Conservation (phyloP, 1,139 yeast species). For the Pichia sp. region DNA sequence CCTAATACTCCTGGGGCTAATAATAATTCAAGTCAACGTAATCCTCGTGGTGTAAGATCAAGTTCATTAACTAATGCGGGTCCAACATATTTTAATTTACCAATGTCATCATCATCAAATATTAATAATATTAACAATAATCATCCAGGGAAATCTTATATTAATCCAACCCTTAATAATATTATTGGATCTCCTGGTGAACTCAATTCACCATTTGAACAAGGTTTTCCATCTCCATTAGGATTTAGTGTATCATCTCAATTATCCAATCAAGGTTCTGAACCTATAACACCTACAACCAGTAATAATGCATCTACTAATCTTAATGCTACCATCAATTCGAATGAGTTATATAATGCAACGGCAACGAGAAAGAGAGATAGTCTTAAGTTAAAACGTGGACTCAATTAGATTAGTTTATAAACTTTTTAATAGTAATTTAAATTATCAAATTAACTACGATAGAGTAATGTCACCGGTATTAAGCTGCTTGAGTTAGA, state of each 20-base stretch:
- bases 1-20: background rate
- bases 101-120: background rate
- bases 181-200: constrained; percentile 16
- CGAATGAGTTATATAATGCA: constrained; percentile 29
- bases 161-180: constrained; percentile 1
- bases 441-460: too few species aligned
- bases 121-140: too few species aligned
- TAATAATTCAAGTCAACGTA: background rate
- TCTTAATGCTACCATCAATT: constrained; percentile 2
- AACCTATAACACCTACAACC: too few species aligned
- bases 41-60: constrained; percentile 8
- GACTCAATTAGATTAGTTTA: constrained; percentile 1
- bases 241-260: background rate
- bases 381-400: constrained; percentile 34
- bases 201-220: constrained; percentile 15
- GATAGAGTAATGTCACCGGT: too few species aligned
- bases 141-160: background rate
- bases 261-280: too few species aligned
- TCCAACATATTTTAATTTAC: background rate
- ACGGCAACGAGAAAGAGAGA: constrained; percentile 37
- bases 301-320: too few species aligned
- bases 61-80: constrained; percentile 1
- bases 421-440: too few species aligned
- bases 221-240: constrained; percentile 14
- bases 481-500: too few species aligned